Evolutionary conservation across 2,329 filamentous ascomycete species (phyloP).

Genomic region (Clarireedia paspali): DNA sequence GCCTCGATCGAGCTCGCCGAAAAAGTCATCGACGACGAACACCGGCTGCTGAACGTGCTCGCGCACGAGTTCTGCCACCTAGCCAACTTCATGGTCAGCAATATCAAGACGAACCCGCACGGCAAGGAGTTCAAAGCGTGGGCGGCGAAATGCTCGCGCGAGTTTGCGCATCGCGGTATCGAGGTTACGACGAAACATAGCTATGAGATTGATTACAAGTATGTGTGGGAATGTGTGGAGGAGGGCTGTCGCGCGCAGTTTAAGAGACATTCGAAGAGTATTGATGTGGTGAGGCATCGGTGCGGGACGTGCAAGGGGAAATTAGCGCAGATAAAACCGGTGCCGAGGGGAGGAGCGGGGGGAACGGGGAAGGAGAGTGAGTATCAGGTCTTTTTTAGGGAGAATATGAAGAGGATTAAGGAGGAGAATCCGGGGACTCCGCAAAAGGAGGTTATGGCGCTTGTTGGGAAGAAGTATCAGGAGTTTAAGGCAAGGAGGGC

Average conservation of each 20-base stretch:
- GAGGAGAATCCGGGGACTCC: constrained; percentile 43
- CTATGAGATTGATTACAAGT: constrained; percentile 90
- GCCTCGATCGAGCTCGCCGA: constrained; percentile 82
- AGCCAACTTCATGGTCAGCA: constrained; percentile 81
- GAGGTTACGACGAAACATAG: constrained; percentile 82
- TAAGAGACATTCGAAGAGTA: constrained; percentile 78
- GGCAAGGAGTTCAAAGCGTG: constrained; percentile 78
- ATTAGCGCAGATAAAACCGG: constrained; percentile 73
- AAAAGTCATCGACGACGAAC: constrained; percentile 74
- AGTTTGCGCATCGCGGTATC: constrained; percentile 56
- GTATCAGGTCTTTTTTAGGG: constrained; percentile 56
- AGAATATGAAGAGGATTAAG: constrained; percentile 56
- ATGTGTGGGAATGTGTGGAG: constrained; percentile 68
- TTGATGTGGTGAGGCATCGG: constrained; percentile 61
- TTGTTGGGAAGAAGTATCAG: constrained; percentile 56
- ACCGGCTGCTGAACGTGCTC: constrained; percentile 79
- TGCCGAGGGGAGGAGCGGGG: constrained; percentile 44
- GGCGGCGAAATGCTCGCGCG: constrained; percentile 46
- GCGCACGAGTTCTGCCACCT: constrained; percentile 96
- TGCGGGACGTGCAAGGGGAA: constrained; percentile 70
- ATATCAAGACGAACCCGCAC: constrained; percentile 69
- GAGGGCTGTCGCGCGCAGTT: constrained; percentile 60
- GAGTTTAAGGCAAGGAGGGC: constrained; percentile 36
- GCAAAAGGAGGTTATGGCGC: constrained; percentile 63
- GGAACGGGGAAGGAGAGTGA: constrained; percentile 32